Percentiles rank a stretch among this genome's conserved stretches.
Conservation (phyloP, 1,139 yeast species). For the Suhomyces panamericanus region DNA sequence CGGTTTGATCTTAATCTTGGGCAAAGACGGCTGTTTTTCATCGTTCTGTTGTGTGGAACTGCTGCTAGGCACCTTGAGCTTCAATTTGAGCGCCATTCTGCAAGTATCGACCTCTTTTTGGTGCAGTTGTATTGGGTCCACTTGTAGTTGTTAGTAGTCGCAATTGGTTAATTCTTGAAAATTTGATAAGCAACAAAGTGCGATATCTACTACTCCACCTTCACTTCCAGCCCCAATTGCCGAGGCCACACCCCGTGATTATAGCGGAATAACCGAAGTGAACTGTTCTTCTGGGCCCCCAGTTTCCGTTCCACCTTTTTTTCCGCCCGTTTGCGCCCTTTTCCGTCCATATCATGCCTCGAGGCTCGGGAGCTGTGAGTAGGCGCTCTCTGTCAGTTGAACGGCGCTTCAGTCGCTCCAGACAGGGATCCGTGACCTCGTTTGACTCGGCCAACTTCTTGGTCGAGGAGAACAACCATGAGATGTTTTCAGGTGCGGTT, state of each 20-base stretch:
- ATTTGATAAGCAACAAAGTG: conserved; percentile 2
- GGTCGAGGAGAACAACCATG: conserved; percentile 55
- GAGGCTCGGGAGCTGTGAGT: conserved; percentile 2
- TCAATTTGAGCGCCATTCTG: conserved; percentile 26
- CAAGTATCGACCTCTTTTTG: neutral
- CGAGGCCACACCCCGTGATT: too few relatives aligned
- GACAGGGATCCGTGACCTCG: conserved; percentile 46
- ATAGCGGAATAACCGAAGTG: too few relatives aligned
- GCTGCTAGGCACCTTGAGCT: conserved; percentile 22
- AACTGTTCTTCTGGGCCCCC: too few relatives aligned
- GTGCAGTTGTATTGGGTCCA: neutral
- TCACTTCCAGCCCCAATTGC: too few relatives aligned
- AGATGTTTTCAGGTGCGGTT: conserved; percentile 88
- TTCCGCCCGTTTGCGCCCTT: neutral
- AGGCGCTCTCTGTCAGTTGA: conserved; percentile 14
- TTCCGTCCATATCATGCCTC: conserved; percentile 1
- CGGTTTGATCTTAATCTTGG: conserved; percentile 24
- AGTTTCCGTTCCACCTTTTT: too few relatives aligned
- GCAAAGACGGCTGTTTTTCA: conserved; percentile 12
- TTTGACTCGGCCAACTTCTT: conserved; percentile 34
- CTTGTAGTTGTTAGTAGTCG: neutral
- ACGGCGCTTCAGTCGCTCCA: conserved; percentile 22
- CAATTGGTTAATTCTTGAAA: neutral
- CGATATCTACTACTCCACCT: too few relatives aligned
- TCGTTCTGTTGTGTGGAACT: conserved; percentile 3